Evolutionary conservation across 495 filamentous ascomycete species (phyloP).

Genomic region (Saxophila tyrrhenica): DNA sequence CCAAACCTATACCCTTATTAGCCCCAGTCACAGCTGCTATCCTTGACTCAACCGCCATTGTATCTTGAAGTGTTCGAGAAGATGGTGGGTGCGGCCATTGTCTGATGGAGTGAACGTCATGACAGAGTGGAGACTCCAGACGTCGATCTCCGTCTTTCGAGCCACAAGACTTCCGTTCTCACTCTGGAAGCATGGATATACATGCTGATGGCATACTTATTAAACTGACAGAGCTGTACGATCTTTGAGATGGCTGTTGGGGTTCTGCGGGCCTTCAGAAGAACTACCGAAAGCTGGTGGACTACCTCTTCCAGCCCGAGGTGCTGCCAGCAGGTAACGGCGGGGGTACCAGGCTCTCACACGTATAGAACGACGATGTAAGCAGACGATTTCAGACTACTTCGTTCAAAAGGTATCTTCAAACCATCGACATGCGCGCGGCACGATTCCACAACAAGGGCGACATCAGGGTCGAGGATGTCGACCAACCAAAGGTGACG

Average conservation of each 20-base stretch:
- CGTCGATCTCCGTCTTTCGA: not conserved
- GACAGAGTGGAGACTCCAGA: not conserved
- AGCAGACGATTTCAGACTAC: not conserved
- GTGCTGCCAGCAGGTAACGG: not conserved
- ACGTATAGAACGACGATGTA: not conserved
- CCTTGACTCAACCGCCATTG: slow-evolving; percentile 10
- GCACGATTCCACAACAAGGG: slow-evolving; percentile 8
- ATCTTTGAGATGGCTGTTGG: too few relatives aligned
- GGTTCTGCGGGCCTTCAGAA: too few relatives aligned
- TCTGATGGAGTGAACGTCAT: not conserved
- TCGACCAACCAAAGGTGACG: not conserved
- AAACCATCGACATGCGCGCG: slow-evolving; percentile 5
- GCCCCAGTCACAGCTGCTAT: slow-evolving; percentile 34
- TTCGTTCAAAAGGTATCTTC: too few relatives aligned
- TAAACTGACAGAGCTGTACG: too few relatives aligned
- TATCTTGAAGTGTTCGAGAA: not conserved
- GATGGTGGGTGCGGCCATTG: not conserved
- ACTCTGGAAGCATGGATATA: not conserved
- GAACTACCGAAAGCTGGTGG: not conserved
- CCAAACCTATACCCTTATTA: slow-evolving; percentile 20
- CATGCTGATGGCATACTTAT: too few relatives aligned
- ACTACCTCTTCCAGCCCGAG: not conserved
- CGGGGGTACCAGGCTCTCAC: too few relatives aligned
- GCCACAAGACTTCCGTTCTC: not conserved
- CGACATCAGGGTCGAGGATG: slow-evolving; percentile 11